Conservation (phyloP, 2,329 filamentous ascomycete genomes). For the Bipolaris bicolor region DNA sequence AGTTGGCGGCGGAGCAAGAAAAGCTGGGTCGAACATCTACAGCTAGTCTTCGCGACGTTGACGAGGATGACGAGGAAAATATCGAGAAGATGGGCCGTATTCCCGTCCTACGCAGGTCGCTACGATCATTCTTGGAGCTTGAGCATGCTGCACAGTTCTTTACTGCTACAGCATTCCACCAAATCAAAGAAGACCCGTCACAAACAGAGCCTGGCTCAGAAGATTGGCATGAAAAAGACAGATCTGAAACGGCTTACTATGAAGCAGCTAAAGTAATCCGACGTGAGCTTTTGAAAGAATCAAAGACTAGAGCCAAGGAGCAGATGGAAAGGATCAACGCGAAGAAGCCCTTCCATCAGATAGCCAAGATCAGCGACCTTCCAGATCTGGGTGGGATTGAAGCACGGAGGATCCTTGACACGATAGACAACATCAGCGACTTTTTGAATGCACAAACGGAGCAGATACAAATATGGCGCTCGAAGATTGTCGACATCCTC, state of each 20-base stretch:
- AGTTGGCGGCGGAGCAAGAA: constrained; percentile 61
- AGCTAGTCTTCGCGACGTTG: constrained; percentile 45
- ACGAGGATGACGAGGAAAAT: constrained; percentile 47
- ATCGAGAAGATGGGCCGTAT: constrained; percentile 55
- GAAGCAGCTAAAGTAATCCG: constrained; percentile 78
- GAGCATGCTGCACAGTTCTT: constrained; percentile 86
- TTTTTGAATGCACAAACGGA: constrained; percentile 75
- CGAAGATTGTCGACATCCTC: constrained; percentile 73
- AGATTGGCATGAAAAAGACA: constrained; percentile 69
- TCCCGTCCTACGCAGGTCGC: constrained; percentile 65
- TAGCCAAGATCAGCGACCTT: constrained; percentile 59
- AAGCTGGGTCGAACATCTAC: constrained; percentile 34
- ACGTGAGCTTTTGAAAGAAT: constrained; percentile 73
- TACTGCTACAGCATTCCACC: constrained; percentile 79
- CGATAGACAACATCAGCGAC: constrained; percentile 67
- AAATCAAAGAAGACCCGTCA: constrained; percentile 75
- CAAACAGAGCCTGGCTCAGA: constrained; percentile 70
- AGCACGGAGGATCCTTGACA: constrained; percentile 68
- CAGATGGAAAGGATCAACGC: constrained; percentile 64
- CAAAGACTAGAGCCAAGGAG: constrained; percentile 63
- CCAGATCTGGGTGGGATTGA: constrained; percentile 72
- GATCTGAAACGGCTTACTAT: constrained; percentile 74
- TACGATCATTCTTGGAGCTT: constrained; percentile 77
- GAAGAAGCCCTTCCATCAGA: constrained; percentile 29
- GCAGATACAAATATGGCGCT: constrained; percentile 75